Base-by-base conservation (phyloP, 306 rosid species). In the Sophora flavescens region DNA sequence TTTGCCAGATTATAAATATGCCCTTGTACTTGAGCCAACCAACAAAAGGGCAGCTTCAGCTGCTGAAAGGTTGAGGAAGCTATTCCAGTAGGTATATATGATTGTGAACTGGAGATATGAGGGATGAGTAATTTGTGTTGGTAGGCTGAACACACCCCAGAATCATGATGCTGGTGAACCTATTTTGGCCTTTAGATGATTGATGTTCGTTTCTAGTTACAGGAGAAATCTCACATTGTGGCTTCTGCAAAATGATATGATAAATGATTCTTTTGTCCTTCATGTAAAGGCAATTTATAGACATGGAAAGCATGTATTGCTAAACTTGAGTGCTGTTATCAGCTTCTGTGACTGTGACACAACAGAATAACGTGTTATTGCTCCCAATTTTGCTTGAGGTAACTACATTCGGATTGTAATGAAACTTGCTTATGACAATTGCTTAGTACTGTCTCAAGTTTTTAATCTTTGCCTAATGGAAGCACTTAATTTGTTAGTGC, bases 21-120 rank as follows among this genome's bases (percentile, higher is more conserved):
- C 97, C 32, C 97, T 89, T 74, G 98, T 96, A 22, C 99, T 96
- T 32, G 99, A 96, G 87, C 99, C 99, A 58, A 96, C 98, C 36
- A 96, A 96, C 81, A 96, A 91, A 89, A 87, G 98, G 87, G 99
- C 99, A 56, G 77, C 98, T 6, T 7, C 67, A 22, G 78, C 98
- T 70, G 93, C 87, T n/a, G 94, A 96, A 39, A 89, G 86, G 63
- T 83, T 96, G 82, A 87, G 89, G 91, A 89, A 85, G 83, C 38
- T 96, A 59, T 96, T 90, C 88, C 91, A 13, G 80, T 79, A 91
- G 87, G 81, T 38, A 52, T 61, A 64, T 61, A 68, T 61, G 64
- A 30, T 38, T 54, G 44, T 22, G 41, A 70, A 67, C 65, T 28
- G 22, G 28, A 15, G 69, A 76, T 82, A 65, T 38, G 28, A 51